phyloP scores from a whole-genome alignment of 345 rosid genomes.

The Pistacia vera region DNA sequence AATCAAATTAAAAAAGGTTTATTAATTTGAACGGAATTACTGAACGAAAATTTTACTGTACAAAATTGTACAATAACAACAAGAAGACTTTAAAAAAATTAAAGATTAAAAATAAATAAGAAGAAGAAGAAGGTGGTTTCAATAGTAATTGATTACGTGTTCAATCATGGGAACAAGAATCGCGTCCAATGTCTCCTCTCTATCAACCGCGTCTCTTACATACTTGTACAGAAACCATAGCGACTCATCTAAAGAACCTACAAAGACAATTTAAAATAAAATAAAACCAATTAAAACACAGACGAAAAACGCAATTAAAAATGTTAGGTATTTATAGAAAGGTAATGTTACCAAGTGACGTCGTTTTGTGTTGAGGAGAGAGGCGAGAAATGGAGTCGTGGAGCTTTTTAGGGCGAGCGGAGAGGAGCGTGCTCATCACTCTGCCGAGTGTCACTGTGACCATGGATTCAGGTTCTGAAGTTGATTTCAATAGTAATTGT shows the following conservation, averaged over 20 bases:
- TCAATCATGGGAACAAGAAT: conserved; percentile 74
- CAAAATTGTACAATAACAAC: not conserved
- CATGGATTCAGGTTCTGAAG: conserved; percentile 50
- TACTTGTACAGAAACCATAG: conserved; percentile 61
- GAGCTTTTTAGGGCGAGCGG: conserved; percentile 71
- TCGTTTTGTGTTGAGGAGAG: conserved; percentile 40
- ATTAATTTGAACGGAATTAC: too few species aligned
- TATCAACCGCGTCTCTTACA: conserved; percentile 55
- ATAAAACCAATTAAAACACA: not conserved
- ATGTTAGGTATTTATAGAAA: not conserved
- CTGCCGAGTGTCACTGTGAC: conserved; percentile 63
- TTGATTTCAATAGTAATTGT: conserved; percentile 47
- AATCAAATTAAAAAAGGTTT: too few species aligned
- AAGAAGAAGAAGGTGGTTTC: not conserved
- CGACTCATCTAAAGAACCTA: conserved; percentile 73
- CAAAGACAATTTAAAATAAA: not conserved
- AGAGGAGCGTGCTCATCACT: conserved; percentile 58
- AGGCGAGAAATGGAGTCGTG: conserved; percentile 52
- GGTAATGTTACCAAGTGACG: conserved; percentile 43
- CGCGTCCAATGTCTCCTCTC: conserved; percentile 51
- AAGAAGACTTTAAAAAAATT: not conserved
- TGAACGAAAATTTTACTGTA: too few species aligned
- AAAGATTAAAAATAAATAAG: not conserved
- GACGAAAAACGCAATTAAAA: not conserved
- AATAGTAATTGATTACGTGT: conserved; percentile 41